phyloP scores from a whole-genome alignment of 495 filamentous ascomycete species.

The Annulohypoxylon maeteangense region DNA sequence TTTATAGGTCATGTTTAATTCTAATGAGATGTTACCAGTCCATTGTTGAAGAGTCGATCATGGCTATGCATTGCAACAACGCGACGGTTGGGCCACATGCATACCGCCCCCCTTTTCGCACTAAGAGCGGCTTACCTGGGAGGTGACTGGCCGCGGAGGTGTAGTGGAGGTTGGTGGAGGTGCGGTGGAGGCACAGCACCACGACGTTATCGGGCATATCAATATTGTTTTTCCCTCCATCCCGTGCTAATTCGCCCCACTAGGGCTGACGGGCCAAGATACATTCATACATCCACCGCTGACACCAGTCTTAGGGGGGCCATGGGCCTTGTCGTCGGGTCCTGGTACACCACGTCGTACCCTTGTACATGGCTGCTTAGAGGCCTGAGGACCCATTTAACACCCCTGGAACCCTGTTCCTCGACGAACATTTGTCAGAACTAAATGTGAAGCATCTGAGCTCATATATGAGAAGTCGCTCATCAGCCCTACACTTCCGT shows the following conservation, averaged over 20 bases:
- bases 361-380: slow-evolving; percentile 32
- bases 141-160: slow-evolving; percentile 14
- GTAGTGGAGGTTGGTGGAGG: background rate
- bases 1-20: slow-evolving; percentile 2
- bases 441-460: slow-evolving; percentile 41
- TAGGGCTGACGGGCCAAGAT: slow-evolving; percentile 39
- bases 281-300: slow-evolving; percentile 31
- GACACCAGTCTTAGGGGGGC: slow-evolving; percentile 23
- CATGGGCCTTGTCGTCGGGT: slow-evolving; percentile 23
- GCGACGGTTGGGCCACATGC: slow-evolving; percentile 9
- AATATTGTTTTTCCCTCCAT: slow-evolving; percentile 29
- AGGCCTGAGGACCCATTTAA: slow-evolving; percentile 38
- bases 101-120: slow-evolving; percentile 32
- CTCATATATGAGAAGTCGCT: slow-evolving; percentile 38
- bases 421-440: slow-evolving; percentile 40
- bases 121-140: slow-evolving; percentile 16
- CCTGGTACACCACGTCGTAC: slow-evolving; percentile 22
- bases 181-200: slow-evolving; percentile 7
- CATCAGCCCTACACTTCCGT: slow-evolving; percentile 29
- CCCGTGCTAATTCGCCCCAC: slow-evolving; percentile 19
- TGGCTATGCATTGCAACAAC: slow-evolving; percentile 38
- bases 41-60: slow-evolving; percentile 25
- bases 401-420: slow-evolving; percentile 32
- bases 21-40: slow-evolving; percentile 20
- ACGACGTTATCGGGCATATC: slow-evolving; percentile 34